Evolutionary conservation across 2,329 filamentous ascomycete species (phyloP).

Genomic region (Dactylella cylindrospora): DNA sequence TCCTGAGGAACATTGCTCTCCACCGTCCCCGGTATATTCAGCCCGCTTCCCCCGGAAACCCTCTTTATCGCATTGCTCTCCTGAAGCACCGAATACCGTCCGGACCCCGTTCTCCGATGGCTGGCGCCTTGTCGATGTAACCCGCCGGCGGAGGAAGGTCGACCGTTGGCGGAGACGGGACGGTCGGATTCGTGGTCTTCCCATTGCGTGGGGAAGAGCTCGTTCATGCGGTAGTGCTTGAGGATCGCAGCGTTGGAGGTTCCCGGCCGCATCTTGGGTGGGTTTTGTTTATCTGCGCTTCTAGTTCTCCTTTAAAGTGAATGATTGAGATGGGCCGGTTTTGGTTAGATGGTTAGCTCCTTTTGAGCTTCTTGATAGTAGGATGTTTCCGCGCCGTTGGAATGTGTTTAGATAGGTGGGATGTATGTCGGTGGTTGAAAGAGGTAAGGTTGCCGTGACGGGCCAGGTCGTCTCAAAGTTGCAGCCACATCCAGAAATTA

Average conservation of each 20-base stretch:
- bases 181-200: constrained; percentile 45
- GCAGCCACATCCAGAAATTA: too few relatives aligned
- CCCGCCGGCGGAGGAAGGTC: constrained; percentile 16
- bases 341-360: too few relatives aligned
- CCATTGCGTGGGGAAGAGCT: constrained; percentile 48
- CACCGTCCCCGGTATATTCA: constrained; percentile 51
- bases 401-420: too few relatives aligned
- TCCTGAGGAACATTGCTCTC: constrained; percentile 84
- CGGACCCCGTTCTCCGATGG: constrained; percentile 22
- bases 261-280: constrained; percentile 24
- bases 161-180: constrained; percentile 1
- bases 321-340: too few relatives aligned
- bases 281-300: too few relatives aligned
- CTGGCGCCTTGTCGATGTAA: constrained; percentile 17
- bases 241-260: constrained; percentile 47
- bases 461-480: too few relatives aligned
- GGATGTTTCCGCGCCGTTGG: too few relatives aligned
- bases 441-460: too few relatives aligned
- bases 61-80: constrained; percentile 44
- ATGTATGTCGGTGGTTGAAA: too few relatives aligned
- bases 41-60: constrained; percentile 43
- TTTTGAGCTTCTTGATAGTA: too few relatives aligned
- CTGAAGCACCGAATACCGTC: constrained; percentile 48
- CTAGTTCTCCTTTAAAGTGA: too few relatives aligned
- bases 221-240: constrained; percentile 48